Evolutionary conservation across 306 rosid genomes (phyloP), one percentile per base, ranked within the genome.

Genomic region (Rubus idaeus): DNA sequence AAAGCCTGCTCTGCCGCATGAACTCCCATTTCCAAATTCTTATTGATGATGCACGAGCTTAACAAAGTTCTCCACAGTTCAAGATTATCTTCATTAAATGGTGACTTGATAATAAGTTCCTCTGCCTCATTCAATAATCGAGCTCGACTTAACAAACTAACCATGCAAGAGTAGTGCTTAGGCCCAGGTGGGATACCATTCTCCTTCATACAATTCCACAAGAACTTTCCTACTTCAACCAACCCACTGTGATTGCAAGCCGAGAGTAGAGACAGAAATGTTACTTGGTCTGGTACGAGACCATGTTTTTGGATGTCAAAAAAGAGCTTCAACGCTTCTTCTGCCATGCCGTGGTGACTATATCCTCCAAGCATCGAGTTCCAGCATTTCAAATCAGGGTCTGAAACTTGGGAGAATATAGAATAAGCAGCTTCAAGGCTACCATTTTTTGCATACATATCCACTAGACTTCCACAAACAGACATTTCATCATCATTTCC

Each of bases 341-440:
- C 82, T 16, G 80, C 88, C 89, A 73, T 84, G 84, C 98, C 97
- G 63, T 90, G 97, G 79, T 86, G 91, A 80, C 93, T 82, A 70
- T 85, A 94, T 85, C 98, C 98, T 66, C 95, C 96, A 13, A 94
- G 93, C 93, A 94, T 92, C 2, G 97, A 74, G 89, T 94, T 94
- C 91, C 92, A 92, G 74, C 96, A 92, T 85, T 83, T 90, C 83
- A 94, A 84, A 84, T 94, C 97, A 35, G 93, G 91, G 64, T 65
- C 53, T 51, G 76, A 26, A 68, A 85, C 93, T 64, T 67, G 85
- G 55, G 86, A 90, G 86, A 94, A 91, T 76, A 86, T 71, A 52
- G 68, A 52, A 66, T 64, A 20, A 73, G 97, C 93, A 50, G 87
- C 83, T 73, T 77, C 76, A 72, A 94, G 89, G 81, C 68, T 26